Evolutionary conservation across 805 yeast genomes (phyloP), one percentile per base, ranked within the genome.

Genomic region (Ogataea paradorogensis): DNA sequence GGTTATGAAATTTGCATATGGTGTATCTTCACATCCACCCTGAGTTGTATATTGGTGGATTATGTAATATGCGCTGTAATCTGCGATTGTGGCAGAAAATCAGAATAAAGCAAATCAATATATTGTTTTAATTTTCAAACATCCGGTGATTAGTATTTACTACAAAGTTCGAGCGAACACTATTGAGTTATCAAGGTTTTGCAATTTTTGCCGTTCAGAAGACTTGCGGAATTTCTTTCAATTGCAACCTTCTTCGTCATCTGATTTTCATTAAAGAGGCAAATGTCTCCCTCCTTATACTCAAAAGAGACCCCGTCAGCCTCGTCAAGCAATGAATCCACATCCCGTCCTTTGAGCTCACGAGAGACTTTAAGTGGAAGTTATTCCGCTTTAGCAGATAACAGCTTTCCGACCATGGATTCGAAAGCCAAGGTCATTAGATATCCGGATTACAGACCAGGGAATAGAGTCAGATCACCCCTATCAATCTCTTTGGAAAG

Each of bases 401-500:
- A 5, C 25, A 9, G n/a, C n/a, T 11, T 23, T 4, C 25, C 5
- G 15, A 26, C 5, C 15, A 10, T 14, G 15, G 28, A 26, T n/a
- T 13, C 28, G 4, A 8, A 26, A 26, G 9, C 9, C 15, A 26
- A 26, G 4, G 5, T 26, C 9, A 4, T 16, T 13, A 13, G 14
- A 3, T 51, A 42, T 30, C 52, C 55, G 1, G 40, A 35, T 7
- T 52, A 52, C 34, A 38, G 56, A 31, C 55, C 58, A 3, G 42
- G 48, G 5, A 46, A 52, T 28, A 31, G 76, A 66, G 51, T 71
- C 10, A 63, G 75, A 52, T 84, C 84, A 3, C 86, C 82, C 5
- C 63, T 70, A 36, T 64, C 60, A 13, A 74, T 80, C 3, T 86
- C 91, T 1, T 50, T 74, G 36, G 53, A 62, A 20, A 67, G 82